phyloP scores from a whole-genome alignment of 768 basidiomycete species.

The Leccinum boreale region DNA sequence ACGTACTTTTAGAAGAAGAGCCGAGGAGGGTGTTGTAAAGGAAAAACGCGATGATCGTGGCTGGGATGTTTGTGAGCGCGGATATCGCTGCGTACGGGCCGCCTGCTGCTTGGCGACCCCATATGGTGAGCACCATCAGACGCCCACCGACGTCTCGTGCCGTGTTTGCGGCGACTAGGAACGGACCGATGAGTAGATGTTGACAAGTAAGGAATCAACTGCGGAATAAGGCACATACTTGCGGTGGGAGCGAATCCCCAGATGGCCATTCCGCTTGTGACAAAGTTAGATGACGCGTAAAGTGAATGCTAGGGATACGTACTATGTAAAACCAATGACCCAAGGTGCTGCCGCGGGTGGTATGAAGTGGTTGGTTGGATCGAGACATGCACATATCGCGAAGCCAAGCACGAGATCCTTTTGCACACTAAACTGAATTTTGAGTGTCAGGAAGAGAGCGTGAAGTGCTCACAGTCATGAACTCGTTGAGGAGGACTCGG shows the following conservation, averaged over 20 bases:
- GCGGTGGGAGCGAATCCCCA: constrained; percentile 59
- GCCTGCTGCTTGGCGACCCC: constrained; percentile 51
- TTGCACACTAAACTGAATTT: not conserved
- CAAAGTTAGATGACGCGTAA: not conserved
- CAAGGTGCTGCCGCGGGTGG: constrained; percentile 52
- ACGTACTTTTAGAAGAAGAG: constrained; percentile 58
- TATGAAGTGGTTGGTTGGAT: constrained; percentile 57
- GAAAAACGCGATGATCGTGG: constrained; percentile 50
- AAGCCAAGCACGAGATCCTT: constrained; percentile 22
- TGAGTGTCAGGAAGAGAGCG: not conserved
- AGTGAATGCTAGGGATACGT: constrained; percentile 19
- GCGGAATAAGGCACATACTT: constrained; percentile 28
- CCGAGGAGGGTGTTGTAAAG: constrained; percentile 56
- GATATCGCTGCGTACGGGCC: constrained; percentile 58
- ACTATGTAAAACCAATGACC: constrained; percentile 60
- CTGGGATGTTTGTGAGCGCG: constrained; percentile 64
- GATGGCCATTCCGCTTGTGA: constrained; percentile 48
- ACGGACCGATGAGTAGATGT: not conserved
- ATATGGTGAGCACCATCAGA: constrained; percentile 58
- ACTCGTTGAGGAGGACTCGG: constrained; percentile 38
- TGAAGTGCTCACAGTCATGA: constrained; percentile 30
- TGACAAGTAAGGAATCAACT: not conserved
- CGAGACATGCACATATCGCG: constrained; percentile 21
- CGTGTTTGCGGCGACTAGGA: constrained; percentile 56
- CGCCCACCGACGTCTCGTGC: constrained; percentile 69